A percentile compares a stretch with the other conserved stretches of the same genome.
Evolutionary conservation across 2,329 filamentous ascomycete species (phyloP).

Genomic region (Penicillium sp.): DNA sequence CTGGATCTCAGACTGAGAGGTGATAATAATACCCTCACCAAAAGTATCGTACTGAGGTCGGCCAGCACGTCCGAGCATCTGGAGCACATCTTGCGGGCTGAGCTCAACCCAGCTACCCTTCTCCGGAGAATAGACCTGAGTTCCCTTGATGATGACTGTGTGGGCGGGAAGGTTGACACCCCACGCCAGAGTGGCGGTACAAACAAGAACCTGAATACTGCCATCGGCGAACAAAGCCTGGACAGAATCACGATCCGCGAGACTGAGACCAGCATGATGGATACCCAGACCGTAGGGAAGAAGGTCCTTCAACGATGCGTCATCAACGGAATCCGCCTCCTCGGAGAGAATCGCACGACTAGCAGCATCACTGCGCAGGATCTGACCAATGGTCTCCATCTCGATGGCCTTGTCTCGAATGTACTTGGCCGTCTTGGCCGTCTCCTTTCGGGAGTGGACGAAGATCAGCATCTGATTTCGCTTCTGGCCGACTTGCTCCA

Average conservation of each 20-base stretch:
- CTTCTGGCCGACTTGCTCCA: slow-evolving; percentile 91
- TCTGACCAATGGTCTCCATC: slow-evolving; percentile 93
- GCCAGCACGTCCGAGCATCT: slow-evolving; percentile 97
- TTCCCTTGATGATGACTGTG: slow-evolving; percentile 98
- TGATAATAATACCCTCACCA: slow-evolving; percentile 98
- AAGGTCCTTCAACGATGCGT: slow-evolving; percentile 88
- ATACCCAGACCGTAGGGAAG: slow-evolving; percentile 97
- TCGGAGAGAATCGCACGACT: slow-evolving; percentile 85
- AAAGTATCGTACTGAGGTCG: slow-evolving; percentile 97
- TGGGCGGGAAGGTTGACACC: slow-evolving; percentile 97
- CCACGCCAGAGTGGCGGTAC: slow-evolving; percentile 97
- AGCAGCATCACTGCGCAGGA: slow-evolving; percentile 87
- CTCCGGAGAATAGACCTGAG: slow-evolving; percentile 95
- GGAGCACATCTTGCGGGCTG: slow-evolving; percentile 93
- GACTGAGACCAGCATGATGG: slow-evolving; percentile 95
- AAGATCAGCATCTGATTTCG: slow-evolving; percentile 99
- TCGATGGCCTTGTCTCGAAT: slow-evolving; percentile 97
- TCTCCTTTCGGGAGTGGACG: slow-evolving; percentile 97
- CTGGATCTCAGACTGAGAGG: slow-evolving; percentile 89
- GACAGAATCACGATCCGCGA: slow-evolving; percentile 91
- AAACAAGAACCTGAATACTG: slow-evolving; percentile 91
- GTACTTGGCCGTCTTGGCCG: slow-evolving; percentile 93
- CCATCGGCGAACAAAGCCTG: slow-evolving; percentile 93
- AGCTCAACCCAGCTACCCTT: slow-evolving; percentile 98
- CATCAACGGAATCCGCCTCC: slow-evolving; percentile 78